These are phyloP conservation scores for Chamaecrista fasciculata DNA, from an alignment of 306 rosid species.

Conservation along the genomic window DNA sequence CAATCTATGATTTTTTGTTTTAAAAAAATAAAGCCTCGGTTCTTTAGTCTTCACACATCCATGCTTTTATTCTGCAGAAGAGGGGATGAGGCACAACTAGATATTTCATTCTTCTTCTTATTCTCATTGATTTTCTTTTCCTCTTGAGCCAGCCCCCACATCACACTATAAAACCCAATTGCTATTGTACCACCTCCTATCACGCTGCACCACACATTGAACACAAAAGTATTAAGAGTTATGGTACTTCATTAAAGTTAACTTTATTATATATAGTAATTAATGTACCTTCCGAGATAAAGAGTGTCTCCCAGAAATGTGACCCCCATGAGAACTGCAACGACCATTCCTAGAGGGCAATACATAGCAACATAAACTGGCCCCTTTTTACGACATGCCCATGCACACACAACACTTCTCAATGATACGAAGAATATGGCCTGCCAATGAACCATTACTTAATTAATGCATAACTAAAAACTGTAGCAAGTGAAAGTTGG, in stretches of 20 bases:
- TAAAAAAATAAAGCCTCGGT: too few species aligned
- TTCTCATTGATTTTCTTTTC: not conserved
- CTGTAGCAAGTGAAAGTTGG: not conserved
- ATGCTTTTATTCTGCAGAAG: constrained; percentile 3
- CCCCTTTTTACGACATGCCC: constrained; percentile 50
- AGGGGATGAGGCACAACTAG: not conserved
- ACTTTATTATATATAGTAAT: not conserved
- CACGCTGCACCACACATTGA: not conserved
- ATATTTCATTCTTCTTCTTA: not conserved
- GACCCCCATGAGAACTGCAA: constrained; percentile 50
- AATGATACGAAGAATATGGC: constrained; percentile 35
- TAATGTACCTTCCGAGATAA: constrained; percentile 47
- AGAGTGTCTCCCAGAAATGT: constrained; percentile 47
- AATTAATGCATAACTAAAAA: not conserved
- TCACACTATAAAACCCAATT: constrained; percentile 26
- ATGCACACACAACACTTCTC: constrained; percentile 16
- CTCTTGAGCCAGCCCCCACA: constrained; percentile 29
- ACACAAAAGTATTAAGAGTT: not conserved
- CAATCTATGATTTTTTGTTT: too few species aligned
- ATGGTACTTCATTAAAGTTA: too few species aligned
- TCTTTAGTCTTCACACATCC: not conserved
- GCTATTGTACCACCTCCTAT: constrained; percentile 22
- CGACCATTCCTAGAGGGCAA: constrained; percentile 41
- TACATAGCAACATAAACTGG: constrained; percentile 50
- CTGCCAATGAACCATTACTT: constrained; percentile 28